Conservation (phyloP, 805 yeast species). For the Maudiozyma saulgeensis region DNA sequence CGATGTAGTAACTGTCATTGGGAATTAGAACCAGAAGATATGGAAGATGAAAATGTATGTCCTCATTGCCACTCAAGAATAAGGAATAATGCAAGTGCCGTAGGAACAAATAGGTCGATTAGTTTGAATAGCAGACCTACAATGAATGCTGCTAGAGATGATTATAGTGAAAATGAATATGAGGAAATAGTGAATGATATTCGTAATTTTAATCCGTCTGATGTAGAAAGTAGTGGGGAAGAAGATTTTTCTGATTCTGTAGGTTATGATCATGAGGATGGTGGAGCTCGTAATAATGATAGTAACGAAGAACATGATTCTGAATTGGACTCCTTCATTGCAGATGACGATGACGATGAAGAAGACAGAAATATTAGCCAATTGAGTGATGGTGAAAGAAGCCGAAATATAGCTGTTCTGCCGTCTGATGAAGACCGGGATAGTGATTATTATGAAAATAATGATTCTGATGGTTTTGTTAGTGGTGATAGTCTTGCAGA, state of each 20-base stretch:
- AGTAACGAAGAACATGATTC: conserved; percentile 10
- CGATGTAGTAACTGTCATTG: conserved; percentile 71
- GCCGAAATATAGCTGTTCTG: neutral
- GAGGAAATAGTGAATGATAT: conserved; percentile 7
- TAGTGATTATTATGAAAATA: conserved; percentile 25
- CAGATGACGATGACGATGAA: conserved; percentile 8
- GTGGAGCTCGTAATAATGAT: conserved; percentile 6
- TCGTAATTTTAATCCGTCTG: conserved; percentile 6
- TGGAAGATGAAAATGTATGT: conserved; percentile 43
- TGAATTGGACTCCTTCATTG: conserved; percentile 15
- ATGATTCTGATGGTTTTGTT: conserved; percentile 25
- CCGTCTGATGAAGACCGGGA: conserved; percentile 7
- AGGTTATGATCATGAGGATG: conserved; percentile 7
- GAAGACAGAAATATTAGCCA: neutral
- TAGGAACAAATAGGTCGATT: neutral
- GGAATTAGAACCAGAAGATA: conserved; percentile 42
- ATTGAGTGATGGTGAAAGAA: neutral
- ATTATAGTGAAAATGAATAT: conserved; percentile 22
- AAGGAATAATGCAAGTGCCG: conserved; percentile 15
- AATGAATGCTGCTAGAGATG: conserved; percentile 8
- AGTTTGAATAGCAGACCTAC: neutral
- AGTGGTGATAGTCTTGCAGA: conserved; percentile 27
- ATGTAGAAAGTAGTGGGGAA: conserved; percentile 4
- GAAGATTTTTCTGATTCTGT: conserved; percentile 1
- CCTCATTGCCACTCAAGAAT: conserved; percentile 57